phyloP scores from a whole-genome alignment of 1,139 yeast genomes.

The Lodderomyces elongisporus region DNA sequence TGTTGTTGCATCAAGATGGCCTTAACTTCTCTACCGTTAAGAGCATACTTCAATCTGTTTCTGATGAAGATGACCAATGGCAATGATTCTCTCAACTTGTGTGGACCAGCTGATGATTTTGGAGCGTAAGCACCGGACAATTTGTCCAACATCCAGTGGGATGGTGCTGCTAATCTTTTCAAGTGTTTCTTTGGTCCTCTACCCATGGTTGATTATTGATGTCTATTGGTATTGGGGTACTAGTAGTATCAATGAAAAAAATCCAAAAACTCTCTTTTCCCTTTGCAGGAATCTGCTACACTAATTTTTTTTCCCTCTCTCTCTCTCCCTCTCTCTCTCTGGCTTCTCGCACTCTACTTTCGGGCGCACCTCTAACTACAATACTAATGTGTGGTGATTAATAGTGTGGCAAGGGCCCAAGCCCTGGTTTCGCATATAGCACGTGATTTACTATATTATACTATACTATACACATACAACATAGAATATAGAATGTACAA shows the following conservation, averaged over 20 bases:
- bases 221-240: background rate
- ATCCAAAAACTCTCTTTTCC: background rate
- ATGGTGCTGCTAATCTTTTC: constrained; percentile 98
- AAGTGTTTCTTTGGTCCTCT: constrained; percentile 66
- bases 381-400: too few species aligned
- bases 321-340: constrained; percentile 1
- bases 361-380: too few species aligned
- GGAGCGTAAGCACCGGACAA: constrained; percentile 98
- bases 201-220: constrained; percentile 18
- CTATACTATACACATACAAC: too few species aligned
- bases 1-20: constrained; percentile 97
- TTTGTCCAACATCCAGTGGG: constrained; percentile 99
- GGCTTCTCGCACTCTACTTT: too few species aligned
- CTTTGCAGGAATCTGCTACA: too few species aligned
- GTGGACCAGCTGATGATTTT: constrained; percentile 99
- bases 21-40: constrained; percentile 97
- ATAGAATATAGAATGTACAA: too few species aligned
- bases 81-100: constrained; percentile 95
- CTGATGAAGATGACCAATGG: constrained; percentile 95
- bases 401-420: too few species aligned
- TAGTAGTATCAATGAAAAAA: background rate
- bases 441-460: too few species aligned
- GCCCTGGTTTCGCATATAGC: too few species aligned
- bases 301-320: background rate
- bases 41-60: constrained; percentile 97